Conservation (phyloP, 805 yeast species). For the Ogataea paraovalis region DNA sequence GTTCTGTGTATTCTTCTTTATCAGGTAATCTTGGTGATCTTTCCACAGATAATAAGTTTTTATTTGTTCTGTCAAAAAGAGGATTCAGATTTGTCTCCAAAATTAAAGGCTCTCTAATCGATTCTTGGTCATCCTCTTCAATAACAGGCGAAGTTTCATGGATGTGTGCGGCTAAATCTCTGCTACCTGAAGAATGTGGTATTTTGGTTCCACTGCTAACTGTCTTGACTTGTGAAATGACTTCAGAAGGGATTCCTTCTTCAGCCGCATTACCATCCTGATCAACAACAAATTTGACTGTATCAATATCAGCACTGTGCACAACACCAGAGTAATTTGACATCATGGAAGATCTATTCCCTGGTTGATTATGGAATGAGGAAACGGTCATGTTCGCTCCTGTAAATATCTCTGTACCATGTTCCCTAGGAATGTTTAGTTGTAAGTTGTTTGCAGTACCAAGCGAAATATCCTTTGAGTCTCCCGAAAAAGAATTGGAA, state of each 20-base stretch:
- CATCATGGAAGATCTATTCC: slow-evolving; percentile 29
- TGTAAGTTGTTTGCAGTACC: too few relatives aligned
- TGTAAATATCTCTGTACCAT: slow-evolving; percentile 1
- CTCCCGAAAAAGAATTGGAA: too few relatives aligned
- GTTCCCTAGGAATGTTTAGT: neutral
- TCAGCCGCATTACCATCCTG: slow-evolving; percentile 10
- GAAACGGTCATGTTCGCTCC: slow-evolving; percentile 1
- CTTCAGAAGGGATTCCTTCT: slow-evolving; percentile 11
- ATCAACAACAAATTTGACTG: slow-evolving; percentile 30
- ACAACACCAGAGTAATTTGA: slow-evolving; percentile 36
- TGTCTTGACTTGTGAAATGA: slow-evolving; percentile 18
- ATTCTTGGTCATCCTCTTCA: slow-evolving; percentile 20
- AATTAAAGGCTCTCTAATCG: slow-evolving; percentile 16
- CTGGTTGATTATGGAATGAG: slow-evolving; percentile 11
- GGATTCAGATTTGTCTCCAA: slow-evolving; percentile 17
- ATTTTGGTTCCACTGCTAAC: slow-evolving; percentile 13
- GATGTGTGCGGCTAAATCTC: slow-evolving; percentile 9
- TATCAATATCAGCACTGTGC: slow-evolving; percentile 34
- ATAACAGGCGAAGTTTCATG: slow-evolving; percentile 15
- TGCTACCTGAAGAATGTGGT: slow-evolving; percentile 13
- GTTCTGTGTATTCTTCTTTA: slow-evolving; percentile 20
- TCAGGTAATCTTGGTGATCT: slow-evolving; percentile 23
- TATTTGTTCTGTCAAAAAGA: neutral
- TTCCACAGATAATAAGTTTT: neutral
- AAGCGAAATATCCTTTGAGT: neutral